These are phyloP conservation scores for Scheffersomyces ergatensis DNA, from an alignment of 805 yeast genomes.

Conservation along the genomic window DNA sequence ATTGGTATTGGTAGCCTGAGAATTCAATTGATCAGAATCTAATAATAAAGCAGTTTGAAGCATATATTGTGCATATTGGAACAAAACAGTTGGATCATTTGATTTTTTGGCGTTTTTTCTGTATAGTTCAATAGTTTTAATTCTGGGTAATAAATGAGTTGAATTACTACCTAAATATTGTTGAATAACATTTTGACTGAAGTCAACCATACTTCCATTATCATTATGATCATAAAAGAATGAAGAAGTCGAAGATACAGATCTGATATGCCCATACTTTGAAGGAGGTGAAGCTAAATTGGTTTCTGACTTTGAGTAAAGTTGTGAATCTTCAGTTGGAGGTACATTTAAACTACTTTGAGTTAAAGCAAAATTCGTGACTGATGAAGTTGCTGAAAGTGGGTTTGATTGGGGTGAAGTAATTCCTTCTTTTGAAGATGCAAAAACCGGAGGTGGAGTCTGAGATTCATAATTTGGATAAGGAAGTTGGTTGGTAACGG, in stretches of 20 bases:
- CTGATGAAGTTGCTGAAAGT: constrained; percentile 32
- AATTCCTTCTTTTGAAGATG: constrained; percentile 10
- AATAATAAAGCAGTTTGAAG: constrained; percentile 77
- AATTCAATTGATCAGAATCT: constrained; percentile 21
- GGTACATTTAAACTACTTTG: neutral
- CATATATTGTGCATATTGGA: constrained; percentile 89
- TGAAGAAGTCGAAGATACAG: constrained; percentile 38
- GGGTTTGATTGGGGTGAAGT: constrained; percentile 25
- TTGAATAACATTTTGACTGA: constrained; percentile 50
- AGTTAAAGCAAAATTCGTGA: constrained; percentile 29
- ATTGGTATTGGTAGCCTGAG: constrained; percentile 2
- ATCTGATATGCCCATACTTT: constrained; percentile 27
- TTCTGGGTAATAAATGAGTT: constrained; percentile 61
- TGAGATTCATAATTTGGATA: constrained; percentile 17
- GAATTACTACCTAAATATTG: constrained; percentile 54
- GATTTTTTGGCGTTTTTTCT: constrained; percentile 80
- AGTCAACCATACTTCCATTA: constrained; percentile 42
- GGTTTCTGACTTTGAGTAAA: constrained; percentile 23
- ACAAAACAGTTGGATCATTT: constrained; percentile 81
- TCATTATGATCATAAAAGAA: constrained; percentile 28
- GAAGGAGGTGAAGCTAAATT: constrained; percentile 17
- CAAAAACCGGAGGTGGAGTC: constrained; percentile 28
- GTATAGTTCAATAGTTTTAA: constrained; percentile 84
- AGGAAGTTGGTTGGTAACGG: constrained; percentile 5
- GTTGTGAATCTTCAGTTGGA: neutral